A percentile compares a stretch with the other conserved stretches of the same genome.
Evolutionary conservation across 129 eudicot species (phyloP).

Genomic region (sunflower (Helianthus annuus)): DNA sequence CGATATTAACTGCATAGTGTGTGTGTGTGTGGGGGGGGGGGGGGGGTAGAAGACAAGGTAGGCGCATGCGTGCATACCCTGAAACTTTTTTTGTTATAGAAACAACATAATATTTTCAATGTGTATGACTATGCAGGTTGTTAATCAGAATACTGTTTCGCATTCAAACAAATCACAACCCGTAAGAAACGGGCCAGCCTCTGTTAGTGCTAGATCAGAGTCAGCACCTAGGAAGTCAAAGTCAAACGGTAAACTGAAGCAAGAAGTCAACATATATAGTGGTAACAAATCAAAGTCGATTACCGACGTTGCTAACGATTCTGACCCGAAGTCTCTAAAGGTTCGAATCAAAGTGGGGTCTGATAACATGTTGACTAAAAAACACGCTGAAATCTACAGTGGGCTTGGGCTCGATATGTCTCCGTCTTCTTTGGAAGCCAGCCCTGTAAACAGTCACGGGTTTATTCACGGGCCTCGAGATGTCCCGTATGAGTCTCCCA

Average conservation of each 20-base stretch:
- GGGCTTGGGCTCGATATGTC: slow-evolving; percentile 96
- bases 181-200: slow-evolving; percentile 34
- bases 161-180: slow-evolving; percentile 48
- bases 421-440: slow-evolving; percentile 79
- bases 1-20: too few species aligned
- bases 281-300: slow-evolving; percentile 41
- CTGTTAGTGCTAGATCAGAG: slow-evolving; percentile 8
- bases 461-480: slow-evolving; percentile 35
- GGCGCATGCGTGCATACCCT: neutral
- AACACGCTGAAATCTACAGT: slow-evolving; percentile 85
- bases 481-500: slow-evolving; percentile 63
- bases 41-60: neutral
- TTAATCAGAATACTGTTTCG: slow-evolving; percentile 41
- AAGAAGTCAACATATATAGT: slow-evolving; percentile 29
- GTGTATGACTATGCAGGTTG: slow-evolving; percentile 51
- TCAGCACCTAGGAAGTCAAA: slow-evolving; percentile 42
- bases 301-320: slow-evolving; percentile 37
- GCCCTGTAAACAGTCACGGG: slow-evolving; percentile 61
- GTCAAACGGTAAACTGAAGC: slow-evolving; percentile 33
- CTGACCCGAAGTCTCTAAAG: slow-evolving; percentile 74
- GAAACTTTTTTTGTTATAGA: neutral
- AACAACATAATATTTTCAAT: slow-evolving; percentile 14
- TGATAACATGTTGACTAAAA: slow-evolving; percentile 57
- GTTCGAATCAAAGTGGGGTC: slow-evolving; percentile 77
- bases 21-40: neutral